These are phyloP conservation scores for Eucalyptus lansdowneana DNA, from an alignment of 345 rosid genomes.

Conservation along the genomic window DNA sequence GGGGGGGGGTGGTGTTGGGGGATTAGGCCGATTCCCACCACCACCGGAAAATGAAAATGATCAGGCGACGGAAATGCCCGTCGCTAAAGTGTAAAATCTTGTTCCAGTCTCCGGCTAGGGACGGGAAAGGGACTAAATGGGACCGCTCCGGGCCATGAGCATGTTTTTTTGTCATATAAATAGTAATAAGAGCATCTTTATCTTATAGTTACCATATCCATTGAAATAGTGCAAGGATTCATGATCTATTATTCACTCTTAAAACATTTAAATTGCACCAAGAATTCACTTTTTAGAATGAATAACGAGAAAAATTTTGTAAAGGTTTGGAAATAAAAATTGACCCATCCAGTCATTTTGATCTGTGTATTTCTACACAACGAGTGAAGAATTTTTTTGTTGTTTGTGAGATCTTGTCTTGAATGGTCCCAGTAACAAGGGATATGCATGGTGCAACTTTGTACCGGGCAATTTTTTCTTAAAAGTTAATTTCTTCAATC, in stretches of 20 bases:
- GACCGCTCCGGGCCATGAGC: accelerated
- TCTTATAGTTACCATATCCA: too few relatives aligned
- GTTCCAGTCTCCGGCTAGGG: neutral
- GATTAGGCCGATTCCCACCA: too few relatives aligned
- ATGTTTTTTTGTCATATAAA: neutral
- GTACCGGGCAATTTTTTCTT: neutral
- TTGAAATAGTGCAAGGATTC: too few relatives aligned
- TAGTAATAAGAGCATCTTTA: neutral
- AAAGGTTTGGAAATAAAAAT: too few relatives aligned
- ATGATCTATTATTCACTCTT: too few relatives aligned
- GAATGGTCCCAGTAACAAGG: neutral
- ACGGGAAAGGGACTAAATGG: neutral
- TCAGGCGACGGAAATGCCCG: neutral
- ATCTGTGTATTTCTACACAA: too few relatives aligned
- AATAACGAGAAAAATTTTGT: too few relatives aligned
- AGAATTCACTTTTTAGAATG: neutral
- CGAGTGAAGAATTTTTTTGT: neutral
- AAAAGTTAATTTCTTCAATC: too few relatives aligned
- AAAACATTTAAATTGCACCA: too few relatives aligned
- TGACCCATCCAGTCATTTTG: neutral
- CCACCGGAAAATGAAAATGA: too few relatives aligned
- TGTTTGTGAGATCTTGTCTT: neutral
- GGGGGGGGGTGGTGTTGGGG: too few relatives aligned
- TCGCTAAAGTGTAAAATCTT: neutral
- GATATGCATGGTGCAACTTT: neutral